Evolutionary conservation across 345 rosid species (phyloP).

Genomic region (Eucalyptus melliodora): DNA sequence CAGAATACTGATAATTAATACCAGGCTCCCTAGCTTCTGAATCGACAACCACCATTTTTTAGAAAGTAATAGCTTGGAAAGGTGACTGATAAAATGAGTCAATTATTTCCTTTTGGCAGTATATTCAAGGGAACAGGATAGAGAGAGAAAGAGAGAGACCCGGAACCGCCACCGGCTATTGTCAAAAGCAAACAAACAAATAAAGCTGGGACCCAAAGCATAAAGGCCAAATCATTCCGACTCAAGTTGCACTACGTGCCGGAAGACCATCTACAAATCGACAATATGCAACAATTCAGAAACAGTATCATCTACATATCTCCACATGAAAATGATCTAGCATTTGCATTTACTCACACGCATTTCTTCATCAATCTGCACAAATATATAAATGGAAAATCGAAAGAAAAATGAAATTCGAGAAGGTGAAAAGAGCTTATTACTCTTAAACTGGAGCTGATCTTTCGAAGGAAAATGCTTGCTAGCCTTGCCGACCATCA

Average conservation of each 20-base stretch:
- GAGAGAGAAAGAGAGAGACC: background rate
- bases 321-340: background rate
- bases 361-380: background rate
- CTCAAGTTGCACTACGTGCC: background rate
- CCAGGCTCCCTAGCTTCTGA: background rate
- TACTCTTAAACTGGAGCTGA: slow-evolving; percentile 72
- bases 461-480: slow-evolving; percentile 70
- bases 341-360: background rate
- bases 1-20: background rate
- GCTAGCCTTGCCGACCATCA: slow-evolving; percentile 29
- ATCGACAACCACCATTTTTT: background rate
- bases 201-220: background rate
- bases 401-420: background rate
- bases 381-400: background rate
- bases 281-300: background rate
- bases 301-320: background rate
- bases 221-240: background rate
- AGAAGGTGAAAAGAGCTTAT: background rate
- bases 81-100: background rate
- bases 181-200: background rate
- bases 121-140: background rate
- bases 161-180: background rate
- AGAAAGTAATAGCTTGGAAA: background rate
- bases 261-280: background rate
- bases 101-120: background rate